Evolutionary conservation across 2,329 filamentous ascomycete genomes (phyloP), one percentile per base, ranked within the genome.

Genomic region (Colletotrichum liaoningense): DNA sequence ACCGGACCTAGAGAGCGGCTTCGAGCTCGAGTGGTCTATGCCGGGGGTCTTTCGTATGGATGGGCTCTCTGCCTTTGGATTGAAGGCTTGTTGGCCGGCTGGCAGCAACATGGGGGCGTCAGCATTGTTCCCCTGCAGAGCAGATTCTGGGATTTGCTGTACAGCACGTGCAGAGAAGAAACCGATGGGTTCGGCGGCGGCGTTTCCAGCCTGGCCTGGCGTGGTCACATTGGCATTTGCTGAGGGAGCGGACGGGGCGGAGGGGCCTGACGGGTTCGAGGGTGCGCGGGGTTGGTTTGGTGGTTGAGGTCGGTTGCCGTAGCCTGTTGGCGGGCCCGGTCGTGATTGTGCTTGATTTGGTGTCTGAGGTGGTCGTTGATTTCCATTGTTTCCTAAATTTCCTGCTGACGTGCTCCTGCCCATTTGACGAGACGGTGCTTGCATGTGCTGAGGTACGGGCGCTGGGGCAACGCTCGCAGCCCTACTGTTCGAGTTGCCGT

Each of bases 21-120:
- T 92, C 5, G 93, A 95, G 64, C 90, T 92, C 26, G 85, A 91
- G 79, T 97, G 94, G 78, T 98, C 95, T 52, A 98, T 89, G 2
- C 95, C 95, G 0, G 93, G 93, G 0, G 96, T 98, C 80, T 96
- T 95, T 74, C 94, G 91, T 79, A 98, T 95, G 0, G 95, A 97
- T 0, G 95, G 95, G 74, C 92, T 94, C 78, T 95, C 93, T 6
- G 91, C 88, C 71, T 91, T 91, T 3, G 93, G 93, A 77, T 95
- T 93, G 81, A 95, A 96, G 28, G 87, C 85, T 14, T 90, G 87
- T 6, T 85, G 84, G 8, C 69, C 73, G 84, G 83, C 49, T 85
- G 82, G 3, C 28, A 76, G 59, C 38, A 85, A 85, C 4, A 86
- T 81, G 4, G 82, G 79, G 42, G 84, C 83, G 11, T 80, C 84